phyloP scores from a whole-genome alignment of 2,329 filamentous ascomycete genomes.

The Diplocarpon rosae region DNA sequence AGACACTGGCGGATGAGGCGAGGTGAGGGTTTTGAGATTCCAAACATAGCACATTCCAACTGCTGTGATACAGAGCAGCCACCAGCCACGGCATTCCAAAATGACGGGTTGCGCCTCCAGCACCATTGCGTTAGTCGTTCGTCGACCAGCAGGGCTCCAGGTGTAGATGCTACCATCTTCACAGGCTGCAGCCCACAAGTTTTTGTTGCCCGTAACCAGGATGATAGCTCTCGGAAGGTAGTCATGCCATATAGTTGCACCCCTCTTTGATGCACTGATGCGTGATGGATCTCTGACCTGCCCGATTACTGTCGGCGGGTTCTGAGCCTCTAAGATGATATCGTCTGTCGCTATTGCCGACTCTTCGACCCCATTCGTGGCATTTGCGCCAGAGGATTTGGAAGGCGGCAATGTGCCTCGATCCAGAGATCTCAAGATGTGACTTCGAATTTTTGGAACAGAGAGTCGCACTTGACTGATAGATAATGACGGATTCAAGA shows the following conservation, averaged over 20 bases:
- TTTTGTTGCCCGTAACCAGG: constrained; percentile 80
- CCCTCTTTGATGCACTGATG: constrained; percentile 70
- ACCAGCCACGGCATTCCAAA: constrained; percentile 79
- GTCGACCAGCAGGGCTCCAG: constrained; percentile 85
- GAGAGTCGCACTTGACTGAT: constrained; percentile 78
- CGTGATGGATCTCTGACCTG: constrained; percentile 72
- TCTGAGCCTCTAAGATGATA: constrained; percentile 77
- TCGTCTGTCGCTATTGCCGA: constrained; percentile 56
- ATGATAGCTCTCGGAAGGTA: constrained; percentile 79
- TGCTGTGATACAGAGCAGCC: constrained; percentile 81
- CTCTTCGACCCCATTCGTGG: constrained; percentile 37
- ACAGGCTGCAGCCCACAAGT: constrained; percentile 86
- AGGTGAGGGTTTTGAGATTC: constrained; percentile 74
- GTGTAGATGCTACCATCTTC: constrained; percentile 85
- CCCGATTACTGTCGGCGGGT: constrained; percentile 51
- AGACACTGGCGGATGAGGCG: constrained; percentile 82
- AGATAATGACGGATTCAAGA: constrained; percentile 70
- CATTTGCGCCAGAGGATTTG: constrained; percentile 24
- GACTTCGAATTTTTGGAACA: constrained; percentile 73
- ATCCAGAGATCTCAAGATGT: constrained; percentile 75
- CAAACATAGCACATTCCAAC: constrained; percentile 87
- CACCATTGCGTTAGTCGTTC: constrained; percentile 73
- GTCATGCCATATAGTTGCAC: constrained; percentile 82
- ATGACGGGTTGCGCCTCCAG: constrained; percentile 91
- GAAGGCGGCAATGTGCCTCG: constrained; percentile 39